Evolutionary conservation across 352 stramenopile species (phyloP), one percentile per base, ranked within the genome.

Genomic region (Thraustotheca clavata): DNA sequence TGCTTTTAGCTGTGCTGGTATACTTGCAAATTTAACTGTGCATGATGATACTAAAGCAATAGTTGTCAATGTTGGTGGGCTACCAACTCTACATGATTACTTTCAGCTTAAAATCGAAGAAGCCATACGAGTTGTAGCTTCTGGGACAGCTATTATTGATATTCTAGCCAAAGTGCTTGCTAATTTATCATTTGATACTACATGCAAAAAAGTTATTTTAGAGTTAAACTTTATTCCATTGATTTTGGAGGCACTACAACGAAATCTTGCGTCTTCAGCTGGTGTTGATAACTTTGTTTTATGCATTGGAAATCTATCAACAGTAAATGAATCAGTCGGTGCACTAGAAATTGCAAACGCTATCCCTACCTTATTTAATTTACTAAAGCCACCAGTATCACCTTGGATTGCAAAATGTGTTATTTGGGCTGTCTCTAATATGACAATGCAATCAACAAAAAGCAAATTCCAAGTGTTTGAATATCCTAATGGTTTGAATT

Each of bases 351-450:
- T 26, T 3, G 50, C 74, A 16, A 72, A 87, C 31, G 55, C 83
- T n/a, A 73, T 89, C 7, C 62, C 72, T 31, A 75, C 73, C 12
- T 52, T 91, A 0, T 79, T 89, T 41, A 73, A 72, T 18, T 82
- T 84, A 33, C 71, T 90, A 68, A 50, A 82, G 2, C 62, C 68
- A 16, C 71, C 83, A 31, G 66, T 69, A 0, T 26, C 55, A 1
- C 57, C 57, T 4, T 65, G 57, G 57, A 43, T 65, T 18, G 27
- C 39, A 20, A 65, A 65, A 26, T 65, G 57, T 26, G 39, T 49
- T 4, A 65, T 65, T n/a, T 65, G 57, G 57, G 38, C 57, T 24
- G 20, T 65, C 31, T 65, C 57, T 32, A 65, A 65, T 26, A 65
- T 65, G 57, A 22, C 40, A 4, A 34, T 65, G 57, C 35, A 38